A percentile compares a stretch with the other conserved stretches of the same genome.
Conservation (phyloP, 129 eudicot genomes). For the Lactuca sativa region DNA sequence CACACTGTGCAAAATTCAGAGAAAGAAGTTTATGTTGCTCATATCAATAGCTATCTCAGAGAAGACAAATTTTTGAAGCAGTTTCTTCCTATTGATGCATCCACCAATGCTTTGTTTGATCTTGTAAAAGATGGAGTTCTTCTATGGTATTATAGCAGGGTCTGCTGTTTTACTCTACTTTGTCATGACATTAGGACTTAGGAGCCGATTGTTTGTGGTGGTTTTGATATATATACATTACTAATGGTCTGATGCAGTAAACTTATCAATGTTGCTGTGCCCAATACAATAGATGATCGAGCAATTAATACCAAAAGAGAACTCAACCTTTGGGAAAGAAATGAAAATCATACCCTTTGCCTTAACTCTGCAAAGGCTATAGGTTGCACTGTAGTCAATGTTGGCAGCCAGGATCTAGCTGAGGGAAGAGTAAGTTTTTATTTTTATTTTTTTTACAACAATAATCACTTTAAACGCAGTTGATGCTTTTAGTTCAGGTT, state of each 20-base stretch:
- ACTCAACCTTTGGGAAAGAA: constrained; percentile 97
- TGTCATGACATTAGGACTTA: background rate
- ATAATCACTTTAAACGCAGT: background rate
- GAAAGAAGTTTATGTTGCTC: constrained; percentile 89
- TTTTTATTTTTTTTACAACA: background rate
- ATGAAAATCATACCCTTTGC: constrained; percentile 94
- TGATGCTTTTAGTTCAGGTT: constrained; percentile 20
- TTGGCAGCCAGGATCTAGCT: constrained; percentile 85
- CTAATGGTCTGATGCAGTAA: constrained; percentile 61
- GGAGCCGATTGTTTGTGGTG: constrained; percentile 11
- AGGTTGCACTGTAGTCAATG: constrained; percentile 95
- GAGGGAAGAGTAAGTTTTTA: constrained; percentile 76
- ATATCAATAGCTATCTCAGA: constrained; percentile 86
- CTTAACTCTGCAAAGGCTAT: constrained; percentile 99
- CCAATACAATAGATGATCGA: constrained; percentile 88
- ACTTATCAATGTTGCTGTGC: constrained; percentile 95
- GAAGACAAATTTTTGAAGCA: constrained; percentile 91
- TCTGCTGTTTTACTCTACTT: constrained; percentile 32
- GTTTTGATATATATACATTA: constrained; percentile 24
- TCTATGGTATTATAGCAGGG: constrained; percentile 70
- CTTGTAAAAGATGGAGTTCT: constrained; percentile 97
- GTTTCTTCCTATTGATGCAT: constrained; percentile 87
- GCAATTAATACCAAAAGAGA: constrained; percentile 87
- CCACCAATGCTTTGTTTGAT: constrained; percentile 69
- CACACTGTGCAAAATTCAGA: constrained; percentile 82